Base-by-base conservation (phyloP, 1,284 basidiomycete species). In the Rhizopogon parksii region DNA sequence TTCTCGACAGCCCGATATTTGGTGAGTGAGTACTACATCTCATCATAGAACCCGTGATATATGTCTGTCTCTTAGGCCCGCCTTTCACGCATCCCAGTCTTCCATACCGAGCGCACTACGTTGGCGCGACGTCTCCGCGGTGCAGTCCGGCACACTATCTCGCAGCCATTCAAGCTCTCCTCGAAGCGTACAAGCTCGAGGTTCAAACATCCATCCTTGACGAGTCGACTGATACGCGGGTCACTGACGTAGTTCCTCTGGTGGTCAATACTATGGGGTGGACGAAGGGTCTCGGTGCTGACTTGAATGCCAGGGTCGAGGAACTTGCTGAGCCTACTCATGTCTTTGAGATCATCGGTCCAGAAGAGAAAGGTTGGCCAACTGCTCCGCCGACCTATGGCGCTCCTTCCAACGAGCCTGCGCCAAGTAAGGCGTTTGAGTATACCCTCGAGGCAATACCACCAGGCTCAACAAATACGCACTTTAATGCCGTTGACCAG, bases 261-360 rank as follows among this genome's bases (percentile, higher is more conserved):
- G 78, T 98, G 7, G 80, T 98, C 50, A 99, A 99, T 66, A 97
- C 91, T 0, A 95, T 95, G 80, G 95, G 95, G 2, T 99, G 95
- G 95, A 80, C 82, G 12, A 97, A 95, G 66, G 95, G 95, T 2
- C 80, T 97, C 1, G 95, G 95, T 1, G 85, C 84, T 15, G 91
- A 96, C 58, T 70, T 99, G 2, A 78, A 84, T 8, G 65, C 67
- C 2, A 79, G 79, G 55, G 83, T 97, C 42, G 84, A 93, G 62
- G 76, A 75, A 2, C 68, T 85, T 14, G 68, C 85, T 1, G 72
- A 79, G 43, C 83, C 92, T 0, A 27, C 62, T 3, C 67, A 73
- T 50, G 50, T 59, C 2, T 66, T 67, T 24, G 53, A 61, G 9
- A 51, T 67, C 1, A 54, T 55, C 12, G 56, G 55, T 3, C 11